Base-by-base conservation (phyloP, 805 yeast species). In the Suhomyces pyralidae region DNA sequence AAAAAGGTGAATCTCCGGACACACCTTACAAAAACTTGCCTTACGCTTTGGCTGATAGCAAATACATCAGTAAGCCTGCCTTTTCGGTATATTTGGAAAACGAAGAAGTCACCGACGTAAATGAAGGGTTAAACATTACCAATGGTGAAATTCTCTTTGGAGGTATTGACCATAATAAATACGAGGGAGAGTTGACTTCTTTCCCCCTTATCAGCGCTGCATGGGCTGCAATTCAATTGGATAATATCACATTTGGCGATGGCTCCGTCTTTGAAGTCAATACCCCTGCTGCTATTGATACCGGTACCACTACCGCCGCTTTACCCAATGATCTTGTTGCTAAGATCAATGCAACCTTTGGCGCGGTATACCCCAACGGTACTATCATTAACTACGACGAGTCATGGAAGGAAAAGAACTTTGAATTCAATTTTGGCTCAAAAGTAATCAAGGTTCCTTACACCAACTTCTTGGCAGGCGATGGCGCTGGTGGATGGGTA, bases 81-180 rank as follows among this genome's bases (percentile, higher is more conserved):
- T 45, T 30, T n/a, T 46, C 49, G 10, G 7, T 46, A 2, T 46
- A 46, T 20, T 46, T 46, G 30, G 42, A 38, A 38, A 15, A 15
- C 22, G 22, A 38, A 38, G 42, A 38, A 38, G 22, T 14, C 22
- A 34, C 20, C 14, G 32, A n/a, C 2, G 42, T 22, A 14, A 17
- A 28, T 9, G 2, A 3, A 3, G 9, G n/a, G n/a, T n/a, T n/a
- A n/a, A 19, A 15, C 8, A 3, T 17, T 9, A 38, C 42, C 42
- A 38, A 38, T 38, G 42, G 42, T 38, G 42, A 12, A 10, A 71
- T 87, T 17, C 64, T 87, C 45, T 87, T 87, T 71, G 93, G 94
- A 45, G 94, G 85, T 26, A 78, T 84, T 25, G 93, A 87, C 61
- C 81, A 78, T 54, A 76, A 81, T 36, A 86, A 85, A 66, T 85